These are phyloP conservation scores for Protea cynaroides DNA, from an alignment of 164 flowering plant species.

Conservation along the genomic window DNA sequence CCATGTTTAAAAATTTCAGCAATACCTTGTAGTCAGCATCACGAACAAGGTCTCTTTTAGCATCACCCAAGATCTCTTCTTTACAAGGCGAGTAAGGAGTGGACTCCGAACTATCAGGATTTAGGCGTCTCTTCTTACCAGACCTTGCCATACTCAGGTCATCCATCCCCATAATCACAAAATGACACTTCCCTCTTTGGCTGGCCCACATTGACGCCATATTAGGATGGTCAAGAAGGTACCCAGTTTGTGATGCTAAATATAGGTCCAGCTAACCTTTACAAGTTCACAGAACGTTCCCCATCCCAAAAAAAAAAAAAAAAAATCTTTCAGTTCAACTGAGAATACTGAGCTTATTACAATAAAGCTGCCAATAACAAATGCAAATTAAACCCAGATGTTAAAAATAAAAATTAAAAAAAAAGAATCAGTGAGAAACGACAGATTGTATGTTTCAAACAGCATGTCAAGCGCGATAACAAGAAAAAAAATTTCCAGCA, in stretches of 20 bases:
- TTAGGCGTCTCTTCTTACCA: conserved; percentile 10
- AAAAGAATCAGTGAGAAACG: too few relatives aligned
- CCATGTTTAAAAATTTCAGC: neutral
- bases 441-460: too few relatives aligned
- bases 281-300: too few relatives aligned
- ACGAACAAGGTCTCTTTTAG: too few relatives aligned
- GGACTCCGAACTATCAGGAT: neutral
- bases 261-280: too few relatives aligned
- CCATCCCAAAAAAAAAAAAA: too few relatives aligned
- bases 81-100: neutral
- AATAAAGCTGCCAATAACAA: neutral
- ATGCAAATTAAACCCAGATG: too few relatives aligned
- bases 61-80: neutral
- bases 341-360: neutral
- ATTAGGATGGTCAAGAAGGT: neutral
- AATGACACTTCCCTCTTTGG: neutral
- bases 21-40: neutral
- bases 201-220: neutral
- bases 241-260: too few relatives aligned
- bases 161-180: neutral
- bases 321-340: too few relatives aligned
- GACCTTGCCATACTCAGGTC: conserved; percentile 8
- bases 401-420: too few relatives aligned
- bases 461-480: too few relatives aligned
- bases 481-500: too few relatives aligned